Conservation (phyloP, 2,329 filamentous ascomycete species). For the Alternaria postmessia region DNA sequence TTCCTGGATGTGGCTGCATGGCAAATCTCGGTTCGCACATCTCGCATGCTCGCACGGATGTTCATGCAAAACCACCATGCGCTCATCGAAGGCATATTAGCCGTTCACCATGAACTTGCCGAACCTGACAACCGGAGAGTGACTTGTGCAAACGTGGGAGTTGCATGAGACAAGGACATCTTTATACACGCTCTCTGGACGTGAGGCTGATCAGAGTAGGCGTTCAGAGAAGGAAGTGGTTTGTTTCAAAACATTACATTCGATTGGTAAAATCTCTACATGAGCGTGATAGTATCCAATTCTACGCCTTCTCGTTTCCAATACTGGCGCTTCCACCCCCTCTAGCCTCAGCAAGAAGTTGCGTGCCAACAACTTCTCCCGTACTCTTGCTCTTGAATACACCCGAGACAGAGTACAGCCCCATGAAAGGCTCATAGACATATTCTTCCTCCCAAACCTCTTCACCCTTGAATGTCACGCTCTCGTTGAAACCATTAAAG, state of each 20-base stretch:
- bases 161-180: not conserved
- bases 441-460: constrained; percentile 63
- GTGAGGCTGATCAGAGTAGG: not conserved
- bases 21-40: not conserved
- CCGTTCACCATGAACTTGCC: not conserved
- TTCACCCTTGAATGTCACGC: constrained; percentile 52
- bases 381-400: constrained; percentile 59
- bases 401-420: constrained; percentile 54
- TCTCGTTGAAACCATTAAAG: constrained; percentile 61
- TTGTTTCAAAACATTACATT: not conserved
- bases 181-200: not conserved
- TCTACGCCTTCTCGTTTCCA: constrained; percentile 35
- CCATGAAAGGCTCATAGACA: constrained; percentile 62
- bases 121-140: not conserved
- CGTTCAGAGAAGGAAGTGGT: not conserved
- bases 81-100: not conserved
- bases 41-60: not conserved
- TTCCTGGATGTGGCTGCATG: not conserved
- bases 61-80: not conserved
- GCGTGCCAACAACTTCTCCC: constrained; percentile 60
- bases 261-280: not conserved
- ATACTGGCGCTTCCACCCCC: constrained; percentile 64
- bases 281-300: not conserved
- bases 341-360: constrained; percentile 61
- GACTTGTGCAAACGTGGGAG: not conserved